Base-by-base conservation (phyloP, 495 filamentous ascomycete genomes). In the Aspergillus hancockii region DNA sequence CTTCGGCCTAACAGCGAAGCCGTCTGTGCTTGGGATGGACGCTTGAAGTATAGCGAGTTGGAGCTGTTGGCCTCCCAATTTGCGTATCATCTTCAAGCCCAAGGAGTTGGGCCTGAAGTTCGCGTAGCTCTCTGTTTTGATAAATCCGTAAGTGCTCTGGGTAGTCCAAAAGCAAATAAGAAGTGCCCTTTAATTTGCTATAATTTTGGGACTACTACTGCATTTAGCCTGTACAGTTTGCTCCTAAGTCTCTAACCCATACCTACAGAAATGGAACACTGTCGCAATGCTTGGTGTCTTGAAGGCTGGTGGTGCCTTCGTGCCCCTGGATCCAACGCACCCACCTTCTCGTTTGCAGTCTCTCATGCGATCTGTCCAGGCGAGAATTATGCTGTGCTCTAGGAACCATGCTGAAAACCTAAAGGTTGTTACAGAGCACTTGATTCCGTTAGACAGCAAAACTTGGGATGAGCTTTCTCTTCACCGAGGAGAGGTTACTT, bases 21-120 rank as follows among this genome's bases (percentile, higher is more conserved):
- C 30, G 69, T 85, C 0, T 77, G 72, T 49, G 70, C 80, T 2
- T 88, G 85, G 85, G 86, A 89, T 71, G 85, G 84, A 18, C 71
- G 56, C 28, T 71, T 88, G 57, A 85, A 84, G 1, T 88, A 81
- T 62, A 58, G 59, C 21, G 77, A 88, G 49, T 67, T 88, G 32
- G 78, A 85, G 25, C 40, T 59, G 0, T 62, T 79, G 30, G 78
- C 83, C 4, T 59, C 75, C 62, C 64, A 70, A 65, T 14, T 89
- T 23, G 83, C 83, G 4, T 65, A 46, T 10, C 64, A 77, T 46
- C 64, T 84, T 9, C 69, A 76, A 28, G 67, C 71, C 55, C 73
- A 80, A 47, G 80, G 81, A 1, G 76, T 84, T 25, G 71, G 76
- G 3, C 71, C 79, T 1, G 81, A 81, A 65, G 65, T 64, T 23